Conservation (phyloP, 148 eudicot species). For the Cornus florida region DNA sequence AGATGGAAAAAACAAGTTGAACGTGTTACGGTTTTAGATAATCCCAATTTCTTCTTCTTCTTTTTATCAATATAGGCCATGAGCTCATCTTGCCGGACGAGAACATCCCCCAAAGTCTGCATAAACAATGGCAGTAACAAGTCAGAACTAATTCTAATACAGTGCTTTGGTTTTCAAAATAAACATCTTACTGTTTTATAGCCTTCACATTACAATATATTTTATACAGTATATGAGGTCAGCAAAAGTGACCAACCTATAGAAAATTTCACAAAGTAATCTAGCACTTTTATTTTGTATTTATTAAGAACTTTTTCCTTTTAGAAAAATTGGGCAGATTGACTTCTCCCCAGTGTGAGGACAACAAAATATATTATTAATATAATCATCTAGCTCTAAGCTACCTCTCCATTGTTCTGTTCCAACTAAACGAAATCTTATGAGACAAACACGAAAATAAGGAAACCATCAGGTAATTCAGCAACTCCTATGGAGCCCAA, state of each 20-base stretch:
- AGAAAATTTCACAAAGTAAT: no score
- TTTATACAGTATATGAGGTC: no score
- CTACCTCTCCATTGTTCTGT: neutral
- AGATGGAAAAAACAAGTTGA: neutral
- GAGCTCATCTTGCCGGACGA: conserved; percentile 65
- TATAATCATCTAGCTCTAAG: neutral
- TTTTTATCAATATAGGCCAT: conserved; percentile 66
- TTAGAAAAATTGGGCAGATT: no score
- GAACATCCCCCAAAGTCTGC: conserved; percentile 68
- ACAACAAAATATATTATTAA: neutral
- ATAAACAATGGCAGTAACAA: conserved; percentile 6
- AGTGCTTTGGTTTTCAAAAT: neutral
- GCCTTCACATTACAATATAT: no score
- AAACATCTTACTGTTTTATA: neutral
- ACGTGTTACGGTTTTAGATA: neutral
- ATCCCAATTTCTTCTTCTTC: conserved; percentile 63
- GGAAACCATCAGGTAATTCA: neutral
- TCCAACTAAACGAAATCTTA: neutral
- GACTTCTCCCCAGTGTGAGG: no score
- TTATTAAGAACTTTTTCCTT: no score
- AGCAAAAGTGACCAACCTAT: no score
- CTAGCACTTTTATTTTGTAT: no score
- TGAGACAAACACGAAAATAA: neutral
- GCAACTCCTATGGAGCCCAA: neutral
- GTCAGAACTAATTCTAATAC: neutral